Conservation (phyloP, 2,329 filamentous ascomycete genomes). For the Colletotrichum simmondsii region DNA sequence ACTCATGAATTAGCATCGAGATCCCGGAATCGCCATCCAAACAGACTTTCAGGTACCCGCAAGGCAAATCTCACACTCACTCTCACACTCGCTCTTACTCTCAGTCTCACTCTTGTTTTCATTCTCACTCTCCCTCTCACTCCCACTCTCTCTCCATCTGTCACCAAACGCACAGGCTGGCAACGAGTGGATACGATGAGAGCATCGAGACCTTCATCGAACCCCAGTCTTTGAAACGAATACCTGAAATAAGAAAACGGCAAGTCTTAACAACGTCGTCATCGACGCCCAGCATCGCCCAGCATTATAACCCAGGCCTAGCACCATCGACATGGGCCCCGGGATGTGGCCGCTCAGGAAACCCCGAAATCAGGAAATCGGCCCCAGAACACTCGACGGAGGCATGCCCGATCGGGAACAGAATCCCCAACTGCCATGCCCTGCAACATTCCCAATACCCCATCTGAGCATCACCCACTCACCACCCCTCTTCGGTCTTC, state of each 20-base stretch:
- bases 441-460: not conserved
- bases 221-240: not conserved
- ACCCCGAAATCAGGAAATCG: slow-evolving; percentile 15
- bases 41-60: slow-evolving; percentile 32
- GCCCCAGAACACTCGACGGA: slow-evolving; percentile 9
- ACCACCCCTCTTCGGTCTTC: not conserved
- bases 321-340: not conserved
- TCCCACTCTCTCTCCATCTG: not conserved
- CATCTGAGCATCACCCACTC: not conserved
- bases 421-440: not conserved
- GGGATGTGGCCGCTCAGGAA: not conserved
- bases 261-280: slow-evolving; percentile 14
- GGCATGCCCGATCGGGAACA: slow-evolving; percentile 15
- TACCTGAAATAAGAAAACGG: slow-evolving; percentile 2
- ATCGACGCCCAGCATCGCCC: not conserved
- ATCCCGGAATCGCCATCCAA: slow-evolving; percentile 7
- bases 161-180: not conserved
- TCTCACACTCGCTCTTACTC: not conserved
- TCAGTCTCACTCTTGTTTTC: not conserved
- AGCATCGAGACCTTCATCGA: not conserved
- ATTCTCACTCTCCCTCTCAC: not conserved
- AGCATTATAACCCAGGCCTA: not conserved
- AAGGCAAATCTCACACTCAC: slow-evolving; percentile 5
- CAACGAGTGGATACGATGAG: not conserved
- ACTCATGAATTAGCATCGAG: slow-evolving; percentile 9